phyloP scores from a whole-genome alignment of 2,329 filamentous ascomycete genomes.

The Colletotrichum karsti region DNA sequence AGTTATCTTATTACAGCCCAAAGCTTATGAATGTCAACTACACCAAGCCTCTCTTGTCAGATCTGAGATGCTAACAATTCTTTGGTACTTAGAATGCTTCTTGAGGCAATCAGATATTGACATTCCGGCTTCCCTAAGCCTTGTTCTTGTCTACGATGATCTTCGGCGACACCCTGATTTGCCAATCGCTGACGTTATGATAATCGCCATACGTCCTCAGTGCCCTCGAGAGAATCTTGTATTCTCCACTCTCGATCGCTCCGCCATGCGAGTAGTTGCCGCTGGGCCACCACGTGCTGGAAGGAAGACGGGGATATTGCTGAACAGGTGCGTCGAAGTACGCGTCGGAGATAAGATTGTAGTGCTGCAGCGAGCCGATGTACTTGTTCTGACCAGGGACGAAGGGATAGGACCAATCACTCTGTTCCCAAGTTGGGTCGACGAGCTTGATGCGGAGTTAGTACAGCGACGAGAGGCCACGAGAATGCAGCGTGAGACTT shows the following conservation, averaged over 20 bases:
- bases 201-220: slow-evolving; percentile 59
- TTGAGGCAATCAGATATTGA: too few relatives aligned
- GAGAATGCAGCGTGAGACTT: not conserved
- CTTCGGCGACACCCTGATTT: slow-evolving; percentile 46
- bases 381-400: slow-evolving; percentile 56
- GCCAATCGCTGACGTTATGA: slow-evolving; percentile 53
- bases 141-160: slow-evolving; percentile 46
- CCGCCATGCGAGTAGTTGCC: slow-evolving; percentile 18
- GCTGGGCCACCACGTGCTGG: not conserved
- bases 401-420: slow-evolving; percentile 55
- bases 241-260: slow-evolving; percentile 21
- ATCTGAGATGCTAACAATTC: too few relatives aligned
- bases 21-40: too few relatives aligned
- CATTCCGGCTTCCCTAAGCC: not conserved
- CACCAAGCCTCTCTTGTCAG: too few relatives aligned
- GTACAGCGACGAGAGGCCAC: not conserved
- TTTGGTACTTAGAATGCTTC: too few relatives aligned
- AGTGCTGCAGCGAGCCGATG: not conserved
- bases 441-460: not conserved
- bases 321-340: not conserved
- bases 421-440: slow-evolving; percentile 17
- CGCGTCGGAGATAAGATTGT: not conserved
- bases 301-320: not conserved
- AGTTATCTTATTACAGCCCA: too few relatives aligned
- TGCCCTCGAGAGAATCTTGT: slow-evolving; percentile 46